Conservation (phyloP, 768 basidiomycete species). For the Psilocybe azurescens region DNA sequence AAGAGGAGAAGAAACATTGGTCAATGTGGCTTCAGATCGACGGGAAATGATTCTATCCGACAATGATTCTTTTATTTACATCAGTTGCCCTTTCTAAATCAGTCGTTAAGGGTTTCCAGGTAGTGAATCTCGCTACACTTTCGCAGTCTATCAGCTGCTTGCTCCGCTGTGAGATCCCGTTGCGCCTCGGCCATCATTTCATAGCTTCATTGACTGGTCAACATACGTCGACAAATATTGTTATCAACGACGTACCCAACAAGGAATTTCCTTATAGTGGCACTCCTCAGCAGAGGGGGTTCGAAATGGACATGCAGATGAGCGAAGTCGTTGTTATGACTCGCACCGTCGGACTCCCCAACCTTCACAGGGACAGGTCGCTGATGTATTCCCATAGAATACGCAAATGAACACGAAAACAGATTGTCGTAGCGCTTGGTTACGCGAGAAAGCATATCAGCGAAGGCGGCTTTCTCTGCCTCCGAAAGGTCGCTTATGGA, state of each 20-base stretch:
- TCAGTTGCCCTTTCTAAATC: not conserved
- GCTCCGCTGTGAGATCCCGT: constrained; percentile 88
- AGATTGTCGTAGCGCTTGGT: constrained; percentile 79
- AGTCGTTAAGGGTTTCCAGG: constrained; percentile 25
- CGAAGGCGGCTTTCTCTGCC: constrained; percentile 68
- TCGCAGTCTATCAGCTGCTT: constrained; percentile 75
- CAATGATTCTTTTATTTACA: not conserved
- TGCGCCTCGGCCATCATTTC: constrained; percentile 93
- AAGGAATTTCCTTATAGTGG: constrained; percentile 85
- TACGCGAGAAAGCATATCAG: constrained; percentile 66
- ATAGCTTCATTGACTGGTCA: constrained; percentile 45
- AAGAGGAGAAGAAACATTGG: constrained; percentile 76
- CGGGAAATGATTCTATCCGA: constrained; percentile 51
- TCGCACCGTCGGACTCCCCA: constrained; percentile 40
- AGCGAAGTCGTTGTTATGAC: constrained; percentile 51
- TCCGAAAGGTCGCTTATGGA: constrained; percentile 64
- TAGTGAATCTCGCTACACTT: constrained; percentile 66
- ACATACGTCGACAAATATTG: constrained; percentile 4
- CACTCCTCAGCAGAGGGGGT: constrained; percentile 83
- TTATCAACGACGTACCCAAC: constrained; percentile 69
- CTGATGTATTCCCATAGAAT: constrained; percentile 96
- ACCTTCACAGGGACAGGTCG: constrained; percentile 58
- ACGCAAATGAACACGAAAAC: constrained; percentile 88
- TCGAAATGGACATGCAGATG: constrained; percentile 90
- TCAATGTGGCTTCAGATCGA: constrained; percentile 86